phyloP scores from a whole-genome alignment of 176 grass and related monocot species.

The Musa troglodytarum region DNA sequence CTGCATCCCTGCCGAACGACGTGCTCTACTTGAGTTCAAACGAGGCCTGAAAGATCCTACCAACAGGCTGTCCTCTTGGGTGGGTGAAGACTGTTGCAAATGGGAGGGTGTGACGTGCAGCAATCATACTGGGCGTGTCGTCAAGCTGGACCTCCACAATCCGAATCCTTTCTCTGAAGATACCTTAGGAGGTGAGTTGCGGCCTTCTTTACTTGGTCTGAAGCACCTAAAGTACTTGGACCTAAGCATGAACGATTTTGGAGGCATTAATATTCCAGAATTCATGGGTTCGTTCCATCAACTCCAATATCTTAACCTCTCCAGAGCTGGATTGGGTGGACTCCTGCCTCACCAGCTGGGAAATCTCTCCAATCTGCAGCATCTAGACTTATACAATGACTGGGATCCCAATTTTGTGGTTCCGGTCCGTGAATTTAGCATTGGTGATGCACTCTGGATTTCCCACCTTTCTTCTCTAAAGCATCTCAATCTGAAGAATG shows the following conservation, averaged over 20 bases:
- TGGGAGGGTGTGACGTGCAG: neutral
- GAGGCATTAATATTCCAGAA: neutral
- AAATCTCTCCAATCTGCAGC: neutral
- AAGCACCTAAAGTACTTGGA: neutral
- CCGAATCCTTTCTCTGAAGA: neutral
- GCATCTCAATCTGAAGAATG: too few species aligned
- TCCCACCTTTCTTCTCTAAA: too few species aligned
- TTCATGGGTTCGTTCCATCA: neutral
- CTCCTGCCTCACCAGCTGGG: neutral
- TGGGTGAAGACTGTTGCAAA: neutral
- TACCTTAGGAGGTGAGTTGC: neutral
- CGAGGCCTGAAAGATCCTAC: neutral
- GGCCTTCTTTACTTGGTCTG: neutral
- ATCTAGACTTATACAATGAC: neutral
- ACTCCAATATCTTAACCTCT: neutral
- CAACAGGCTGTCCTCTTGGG: neutral
- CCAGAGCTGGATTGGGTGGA: neutral
- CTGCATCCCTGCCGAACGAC: neutral
- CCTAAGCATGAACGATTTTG: neutral
- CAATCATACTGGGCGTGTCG: neutral
- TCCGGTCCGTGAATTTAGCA: too few species aligned
- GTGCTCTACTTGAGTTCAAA: neutral
- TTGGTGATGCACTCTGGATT: too few species aligned
- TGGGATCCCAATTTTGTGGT: neutral
- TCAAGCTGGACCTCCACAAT: neutral